phyloP scores from a whole-genome alignment of 768 basidiomycete genomes.

The Tricholoma sp. region DNA sequence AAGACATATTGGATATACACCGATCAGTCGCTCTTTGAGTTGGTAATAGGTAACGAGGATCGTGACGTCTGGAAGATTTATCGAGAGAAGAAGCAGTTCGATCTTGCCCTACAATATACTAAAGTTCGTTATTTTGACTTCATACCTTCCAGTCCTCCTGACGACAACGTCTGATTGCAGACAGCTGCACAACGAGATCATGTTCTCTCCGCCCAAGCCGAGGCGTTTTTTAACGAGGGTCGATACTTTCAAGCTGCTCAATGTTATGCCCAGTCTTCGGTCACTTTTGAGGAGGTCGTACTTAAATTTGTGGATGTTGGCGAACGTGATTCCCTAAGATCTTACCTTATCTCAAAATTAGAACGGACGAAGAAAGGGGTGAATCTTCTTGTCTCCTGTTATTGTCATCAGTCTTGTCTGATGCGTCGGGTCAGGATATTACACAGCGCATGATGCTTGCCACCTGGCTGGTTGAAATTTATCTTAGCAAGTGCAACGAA shows the following conservation, averaged over 20 bases:
- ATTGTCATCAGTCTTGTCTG: not conserved
- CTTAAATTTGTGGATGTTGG: constrained; percentile 86
- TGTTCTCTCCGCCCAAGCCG: constrained; percentile 80
- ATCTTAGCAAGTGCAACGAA: constrained; percentile 93
- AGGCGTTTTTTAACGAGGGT: constrained; percentile 70
- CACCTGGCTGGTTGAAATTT: constrained; percentile 97
- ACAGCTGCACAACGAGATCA: constrained; percentile 84
- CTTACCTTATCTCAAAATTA: constrained; percentile 83
- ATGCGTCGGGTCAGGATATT: constrained; percentile 52
- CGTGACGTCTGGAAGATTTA: constrained; percentile 94
- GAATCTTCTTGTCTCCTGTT: constrained; percentile 18
- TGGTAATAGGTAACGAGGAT: constrained; percentile 83
- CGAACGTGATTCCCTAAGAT: constrained; percentile 86
- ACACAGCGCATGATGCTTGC: constrained; percentile 97
- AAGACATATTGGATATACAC: constrained; percentile 96
- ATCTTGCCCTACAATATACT: constrained; percentile 74
- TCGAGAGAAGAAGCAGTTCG: constrained; percentile 71
- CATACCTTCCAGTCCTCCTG: not conserved
- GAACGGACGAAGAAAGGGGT: constrained; percentile 84
- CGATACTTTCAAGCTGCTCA: constrained; percentile 91
- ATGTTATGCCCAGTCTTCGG: constrained; percentile 84
- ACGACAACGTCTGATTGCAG: constrained; percentile 30
- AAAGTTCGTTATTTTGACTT: constrained; percentile 49
- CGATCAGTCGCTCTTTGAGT: constrained; percentile 81
- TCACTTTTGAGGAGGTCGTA: constrained; percentile 86